Percentiles rank a stretch among this genome's conserved stretches.
These are phyloP conservation scores for Mucor velutinosus DNA, from an alignment of 371 early-diverging fungal genomes.

Conservation along the genomic window DNA sequence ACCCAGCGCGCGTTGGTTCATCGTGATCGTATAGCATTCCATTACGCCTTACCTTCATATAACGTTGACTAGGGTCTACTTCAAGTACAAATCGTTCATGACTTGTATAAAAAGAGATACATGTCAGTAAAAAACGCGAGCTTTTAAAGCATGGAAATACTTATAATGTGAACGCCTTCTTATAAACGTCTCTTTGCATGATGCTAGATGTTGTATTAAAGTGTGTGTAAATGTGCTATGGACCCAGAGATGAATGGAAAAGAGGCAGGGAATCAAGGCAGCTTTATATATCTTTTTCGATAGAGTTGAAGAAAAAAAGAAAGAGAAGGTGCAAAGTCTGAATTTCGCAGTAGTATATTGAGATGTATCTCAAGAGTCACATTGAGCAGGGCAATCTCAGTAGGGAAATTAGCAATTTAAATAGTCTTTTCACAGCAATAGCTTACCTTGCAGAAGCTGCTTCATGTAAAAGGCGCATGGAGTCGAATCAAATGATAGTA, in stretches of 20 bases:
- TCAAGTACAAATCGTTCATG: slow-evolving; percentile 61
- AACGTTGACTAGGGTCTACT: slow-evolving; percentile 45
- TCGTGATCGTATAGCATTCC: not conserved
- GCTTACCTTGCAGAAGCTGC: not conserved
- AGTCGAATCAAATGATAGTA: not conserved
- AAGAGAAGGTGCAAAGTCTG: not conserved
- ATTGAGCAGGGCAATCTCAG: not conserved
- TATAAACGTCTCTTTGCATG: slow-evolving; percentile 44
- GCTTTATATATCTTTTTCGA: not conserved
- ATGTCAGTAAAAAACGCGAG: slow-evolving; percentile 17
- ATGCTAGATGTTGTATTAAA: not conserved
- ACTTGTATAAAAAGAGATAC: slow-evolving; percentile 34
- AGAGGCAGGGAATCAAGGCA: not conserved
- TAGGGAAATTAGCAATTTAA: not conserved
- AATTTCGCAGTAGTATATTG: not conserved
- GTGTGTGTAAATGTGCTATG: not conserved
- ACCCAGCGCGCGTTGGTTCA: not conserved
- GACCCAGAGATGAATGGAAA: not conserved
- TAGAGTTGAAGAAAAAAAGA: not conserved
- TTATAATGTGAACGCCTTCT: slow-evolving; percentile 51
- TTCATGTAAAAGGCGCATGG: not conserved
- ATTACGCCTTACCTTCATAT: slow-evolving; percentile 26
- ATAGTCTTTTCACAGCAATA: not conserved
- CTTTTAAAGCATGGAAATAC: slow-evolving; percentile 21
- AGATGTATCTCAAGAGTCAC: not conserved